Conservation (phyloP, 2,329 filamentous ascomycete species). For the Pyrenochaeta sp. region DNA sequence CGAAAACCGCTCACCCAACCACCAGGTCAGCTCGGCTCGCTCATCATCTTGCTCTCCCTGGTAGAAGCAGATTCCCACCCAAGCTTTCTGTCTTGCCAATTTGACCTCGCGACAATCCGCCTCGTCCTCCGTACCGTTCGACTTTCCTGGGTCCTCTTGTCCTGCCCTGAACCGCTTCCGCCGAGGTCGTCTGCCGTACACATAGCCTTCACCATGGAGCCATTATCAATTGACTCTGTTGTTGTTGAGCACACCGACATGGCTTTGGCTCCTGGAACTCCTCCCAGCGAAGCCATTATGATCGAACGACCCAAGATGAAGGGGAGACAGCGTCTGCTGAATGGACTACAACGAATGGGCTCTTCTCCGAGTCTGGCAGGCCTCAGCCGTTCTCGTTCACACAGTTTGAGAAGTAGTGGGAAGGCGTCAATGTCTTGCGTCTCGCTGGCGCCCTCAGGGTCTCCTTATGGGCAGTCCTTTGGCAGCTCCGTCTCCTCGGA, state of each 20-base stretch:
- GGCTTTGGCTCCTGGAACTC: constrained; percentile 19
- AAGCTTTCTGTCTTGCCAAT: constrained; percentile 11
- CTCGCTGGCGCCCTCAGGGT: constrained; percentile 63
- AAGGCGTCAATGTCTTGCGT: constrained; percentile 73
- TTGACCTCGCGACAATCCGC: constrained; percentile 2
- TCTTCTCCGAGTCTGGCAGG: constrained; percentile 78
- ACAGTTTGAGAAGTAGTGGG: constrained; percentile 69
- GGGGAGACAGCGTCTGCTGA: constrained; percentile 74
- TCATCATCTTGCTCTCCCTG: constrained; percentile 9
- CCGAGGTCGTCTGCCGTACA: constrained; percentile 7
- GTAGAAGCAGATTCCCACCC: constrained; percentile 4
- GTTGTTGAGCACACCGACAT: constrained; percentile 43
- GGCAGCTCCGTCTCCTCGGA: constrained; percentile 65
- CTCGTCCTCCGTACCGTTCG: constrained; percentile 5
- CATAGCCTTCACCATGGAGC: constrained; percentile 39
- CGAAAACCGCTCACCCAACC: constrained; percentile 38
- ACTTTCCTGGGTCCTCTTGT: constrained; percentile 11
- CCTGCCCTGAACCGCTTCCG: constrained; percentile 16
- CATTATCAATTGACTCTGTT: constrained; percentile 49
- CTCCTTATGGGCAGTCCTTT: constrained; percentile 62
- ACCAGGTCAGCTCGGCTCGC: constrained; percentile 24
- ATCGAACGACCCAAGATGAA: constrained; percentile 65
- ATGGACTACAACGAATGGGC: constrained; percentile 80
- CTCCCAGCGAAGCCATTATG: constrained; percentile 37
- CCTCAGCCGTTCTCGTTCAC: constrained; percentile 70